Evolutionary conservation across 176 grass and related monocot species (phyloP).

Genomic region (Miscanthus lutarioriparius): DNA sequence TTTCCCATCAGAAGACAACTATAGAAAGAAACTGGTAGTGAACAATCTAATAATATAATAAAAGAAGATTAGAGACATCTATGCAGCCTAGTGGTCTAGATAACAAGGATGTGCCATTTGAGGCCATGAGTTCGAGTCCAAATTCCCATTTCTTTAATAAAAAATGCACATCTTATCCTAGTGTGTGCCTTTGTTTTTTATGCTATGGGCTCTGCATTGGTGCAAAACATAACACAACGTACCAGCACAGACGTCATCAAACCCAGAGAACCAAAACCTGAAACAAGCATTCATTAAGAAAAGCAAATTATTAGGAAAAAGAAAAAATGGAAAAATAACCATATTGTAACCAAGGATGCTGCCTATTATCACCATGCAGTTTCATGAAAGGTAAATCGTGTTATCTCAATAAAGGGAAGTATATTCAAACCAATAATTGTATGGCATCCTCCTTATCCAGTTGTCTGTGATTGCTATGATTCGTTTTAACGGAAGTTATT

Average conservation of each 20-base stretch:
- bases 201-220: conserved; percentile 7
- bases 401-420: background rate
- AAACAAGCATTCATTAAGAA: conserved; percentile 34
- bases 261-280: conserved; percentile 97
- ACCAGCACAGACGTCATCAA: conserved; percentile 93
- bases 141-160: background rate
- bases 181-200: background rate
- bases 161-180: background rate
- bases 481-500: background rate
- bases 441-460: background rate
- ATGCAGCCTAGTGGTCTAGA: background rate
- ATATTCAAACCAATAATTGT: background rate
- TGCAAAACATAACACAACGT: conserved; percentile 16
- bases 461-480: background rate
- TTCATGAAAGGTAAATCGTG: background rate
- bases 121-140: background rate
- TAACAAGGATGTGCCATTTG: background rate
- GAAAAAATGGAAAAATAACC: background rate
- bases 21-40: conserved; percentile 37
- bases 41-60: conserved; percentile 25
- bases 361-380: conserved; percentile 15
- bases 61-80: background rate
- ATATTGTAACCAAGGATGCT: conserved; percentile 6
- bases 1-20: conserved; percentile 95
- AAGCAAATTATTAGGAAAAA: conserved; percentile 8